These are phyloP conservation scores for Cytospora piceae DNA, from an alignment of 2,329 filamentous ascomycete species.

Conservation along the genomic window DNA sequence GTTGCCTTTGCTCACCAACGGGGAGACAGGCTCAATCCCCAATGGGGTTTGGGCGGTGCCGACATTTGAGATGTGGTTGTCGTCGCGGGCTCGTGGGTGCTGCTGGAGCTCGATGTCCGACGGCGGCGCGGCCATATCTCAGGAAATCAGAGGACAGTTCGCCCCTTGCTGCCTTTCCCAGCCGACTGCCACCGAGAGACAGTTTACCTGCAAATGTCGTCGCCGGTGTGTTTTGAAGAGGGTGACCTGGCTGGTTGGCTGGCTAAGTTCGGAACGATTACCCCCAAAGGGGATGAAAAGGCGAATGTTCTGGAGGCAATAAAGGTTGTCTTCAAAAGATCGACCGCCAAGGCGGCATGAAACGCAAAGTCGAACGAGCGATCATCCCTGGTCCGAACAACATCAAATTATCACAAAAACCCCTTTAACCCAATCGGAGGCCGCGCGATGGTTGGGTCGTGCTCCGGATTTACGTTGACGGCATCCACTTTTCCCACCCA, in stretches of 20 bases:
- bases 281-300: too few species aligned
- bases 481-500: not conserved
- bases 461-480: constrained; percentile 1
- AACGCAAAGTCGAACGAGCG: not conserved
- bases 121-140: constrained; percentile 15
- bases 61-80: not conserved
- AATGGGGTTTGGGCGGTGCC: not conserved
- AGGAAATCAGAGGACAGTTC: not conserved
- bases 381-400: constrained; percentile 13
- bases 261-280: not conserved
- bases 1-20: not conserved
- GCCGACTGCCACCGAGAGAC: not conserved
- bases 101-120: constrained; percentile 22
- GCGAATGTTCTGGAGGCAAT: not conserved
- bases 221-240: not conserved
- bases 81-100: not conserved
- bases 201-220: not conserved
- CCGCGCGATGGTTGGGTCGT: not conserved
- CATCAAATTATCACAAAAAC: not conserved
- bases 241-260: not conserved
- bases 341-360: not conserved
- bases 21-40: not conserved
- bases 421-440: constrained; percentile 3
- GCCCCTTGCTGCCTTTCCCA: not conserved
- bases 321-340: not conserved